A percentile compares a stretch with the other conserved stretches of the same genome.
These are phyloP conservation scores for Penicillium sp. DNA, from an alignment of 2,329 filamentous ascomycete species.

Conservation along the genomic window DNA sequence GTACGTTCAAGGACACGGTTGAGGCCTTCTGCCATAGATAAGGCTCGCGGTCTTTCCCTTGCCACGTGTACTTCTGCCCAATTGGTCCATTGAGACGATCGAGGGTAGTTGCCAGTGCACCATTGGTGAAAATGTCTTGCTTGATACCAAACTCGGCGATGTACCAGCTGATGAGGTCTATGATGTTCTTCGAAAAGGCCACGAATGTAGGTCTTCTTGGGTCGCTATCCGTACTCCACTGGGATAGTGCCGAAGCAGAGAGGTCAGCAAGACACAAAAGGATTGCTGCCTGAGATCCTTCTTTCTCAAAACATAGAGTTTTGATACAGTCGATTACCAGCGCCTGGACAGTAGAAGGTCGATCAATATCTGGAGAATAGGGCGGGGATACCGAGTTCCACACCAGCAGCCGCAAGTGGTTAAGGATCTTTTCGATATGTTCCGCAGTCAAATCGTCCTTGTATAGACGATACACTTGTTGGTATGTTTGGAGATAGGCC, in stretches of 20 bases:
- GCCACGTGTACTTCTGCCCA: conserved; percentile 76
- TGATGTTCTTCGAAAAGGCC: conserved; percentile 81
- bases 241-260: conserved; percentile 58
- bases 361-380: conserved; percentile 43
- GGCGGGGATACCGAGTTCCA: conserved; percentile 61
- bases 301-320: conserved; percentile 38
- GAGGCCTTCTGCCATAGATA: conserved; percentile 82
- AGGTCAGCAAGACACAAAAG: conserved; percentile 63
- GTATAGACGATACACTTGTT: conserved; percentile 76
- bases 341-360: conserved; percentile 38
- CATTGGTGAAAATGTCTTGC: conserved; percentile 68
- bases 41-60: conserved; percentile 67
- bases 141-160: conserved; percentile 49
- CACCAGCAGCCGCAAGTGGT: conserved; percentile 69
- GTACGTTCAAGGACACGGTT: conserved; percentile 65
- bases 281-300: conserved; percentile 37
- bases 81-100: conserved; percentile 70
- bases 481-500: conserved; percentile 76
- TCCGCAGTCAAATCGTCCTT: conserved; percentile 63
- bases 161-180: conserved; percentile 62
- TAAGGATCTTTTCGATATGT: conserved; percentile 67
- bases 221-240: conserved; percentile 38
- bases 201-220: conserved; percentile 74
- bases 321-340: conserved; percentile 37
- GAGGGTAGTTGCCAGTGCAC: conserved; percentile 66